phyloP scores from a whole-genome alignment of 192 early-diverging fungal species.

The Gigaspora rosea region DNA sequence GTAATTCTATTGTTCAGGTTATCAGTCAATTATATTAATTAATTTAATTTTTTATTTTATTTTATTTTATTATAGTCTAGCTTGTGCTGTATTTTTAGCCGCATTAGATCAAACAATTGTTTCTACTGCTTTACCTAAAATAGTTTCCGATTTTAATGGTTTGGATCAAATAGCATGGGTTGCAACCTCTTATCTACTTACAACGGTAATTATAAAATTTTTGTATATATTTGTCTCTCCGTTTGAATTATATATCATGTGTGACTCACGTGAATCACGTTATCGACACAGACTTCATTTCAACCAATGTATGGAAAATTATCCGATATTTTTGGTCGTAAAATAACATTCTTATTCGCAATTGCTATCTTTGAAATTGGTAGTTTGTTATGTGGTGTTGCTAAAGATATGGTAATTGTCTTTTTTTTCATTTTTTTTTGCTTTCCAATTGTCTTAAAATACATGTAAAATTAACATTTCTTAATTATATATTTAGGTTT shows the following conservation, averaged over 20 bases:
- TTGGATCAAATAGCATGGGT: constrained; percentile 76
- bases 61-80: too few relatives aligned
- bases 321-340: constrained; percentile 70
- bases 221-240: neutral
- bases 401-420: constrained; percentile 42
- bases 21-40: too few relatives aligned
- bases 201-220: neutral
- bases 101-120: too few relatives aligned
- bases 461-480: neutral
- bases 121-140: constrained; percentile 41
- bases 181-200: constrained; percentile 67
- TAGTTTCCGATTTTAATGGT: constrained; percentile 60
- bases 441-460: neutral
- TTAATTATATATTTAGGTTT: neutral
- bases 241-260: neutral
- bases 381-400: constrained; percentile 49
- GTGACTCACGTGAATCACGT: neutral
- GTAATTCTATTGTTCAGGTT: too few relatives aligned
- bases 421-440: neutral
- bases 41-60: too few relatives aligned
- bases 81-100: too few relatives aligned
- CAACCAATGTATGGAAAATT: constrained; percentile 81
- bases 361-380: constrained; percentile 38
- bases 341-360: constrained; percentile 38
- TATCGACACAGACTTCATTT: constrained; percentile 55